Evolutionary conservation across 2,329 filamentous ascomycete genomes (phyloP), one percentile per base, ranked within the genome.

Genomic region (Cordyceps javanica): DNA sequence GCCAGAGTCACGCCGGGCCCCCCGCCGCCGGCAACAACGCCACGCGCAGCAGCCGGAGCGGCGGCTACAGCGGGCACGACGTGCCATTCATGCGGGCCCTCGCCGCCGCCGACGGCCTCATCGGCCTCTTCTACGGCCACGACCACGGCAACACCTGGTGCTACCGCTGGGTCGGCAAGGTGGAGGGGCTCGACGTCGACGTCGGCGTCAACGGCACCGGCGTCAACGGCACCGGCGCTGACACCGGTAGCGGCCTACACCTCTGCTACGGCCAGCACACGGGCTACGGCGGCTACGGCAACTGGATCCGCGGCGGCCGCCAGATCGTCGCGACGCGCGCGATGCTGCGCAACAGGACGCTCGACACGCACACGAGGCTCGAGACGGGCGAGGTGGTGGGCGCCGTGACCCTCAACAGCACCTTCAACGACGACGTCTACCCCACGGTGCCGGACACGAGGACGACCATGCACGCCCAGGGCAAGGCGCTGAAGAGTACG

Each of bases 251-350:
- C 19, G 73, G 73, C 1, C 60, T 70, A 23, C 67, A 71, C 44
- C 58, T 77, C 13, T 77, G 75, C 60, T 86, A 83, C 64, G 81
- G 82, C 2, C 79, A 85, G 60, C 83, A 85, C 61, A 78, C 81
- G 0, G 85, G 85, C 1, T 87, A 87, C 57, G 85, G 85, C 0
- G 85, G 86, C 0, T 87, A 87, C 61, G 81, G 83, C 0, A 72
- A 73, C 36, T 85, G 79, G 78, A 75, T 76, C 8, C 76, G 84
- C 0, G 85, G 84, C 1, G 75, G 76, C 5, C 72, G 82, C 1
- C 62, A 64, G 45, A 39, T 65, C 7, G 57, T 59, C 13, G 28
- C 62, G 13, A 52, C 36, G 3, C 45, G 55, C 3, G 60, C 61
- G 9, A 76, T 81, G 59, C 67, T 85, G 21, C 61, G 72, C 2